Evolutionary conservation across 441 rosid genomes (phyloP), one percentile per base, ranked within the genome.

Genomic region (Dalechampia spathulata): DNA sequence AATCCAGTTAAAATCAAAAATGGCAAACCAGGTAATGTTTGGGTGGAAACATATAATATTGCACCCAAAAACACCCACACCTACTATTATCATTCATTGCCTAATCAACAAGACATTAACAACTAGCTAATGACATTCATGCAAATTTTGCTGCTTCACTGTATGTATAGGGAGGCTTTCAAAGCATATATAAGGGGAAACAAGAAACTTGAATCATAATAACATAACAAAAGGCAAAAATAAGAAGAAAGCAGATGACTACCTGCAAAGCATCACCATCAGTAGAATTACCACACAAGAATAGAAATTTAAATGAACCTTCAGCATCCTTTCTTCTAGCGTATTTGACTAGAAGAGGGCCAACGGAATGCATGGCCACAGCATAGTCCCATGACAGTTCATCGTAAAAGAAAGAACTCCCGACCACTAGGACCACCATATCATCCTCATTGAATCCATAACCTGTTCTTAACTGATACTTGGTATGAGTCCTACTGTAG

Each of bases 181-280:
- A n/a, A n/a, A n/a, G n/a, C n/a, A n/a, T n/a, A n/a, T n/a, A n/a
- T n/a, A n/a, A n/a, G n/a, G n/a, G n/a, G n/a, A n/a, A n/a, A n/a
- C n/a, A n/a, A n/a, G n/a, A n/a, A n/a, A n/a, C n/a, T n/a, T n/a
- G n/a, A n/a, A n/a, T n/a, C n/a, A n/a, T n/a, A n/a, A n/a, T n/a
- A n/a, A n/a, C n/a, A n/a, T n/a, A n/a, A n/a, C n/a, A n/a, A n/a
- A n/a, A n/a, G n/a, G n/a, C n/a, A n/a, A 36, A 36, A 36, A 36
- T 4, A 36, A 36, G 39, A 6, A 51, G 50, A 57, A 64, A 68
- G 52, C 28, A 47, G 38, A 7, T 40, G 27, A 49, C 40, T 81
- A 94, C 99, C 99, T 87, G 88, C 64, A 94, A 70, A 65, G 83
- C 79, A 67, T 80, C 78, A 61, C 85, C 83, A 69, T 80, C 83